Percentiles rank a stretch among this genome's conserved stretches.
Evolutionary conservation across 2,329 filamentous ascomycete genomes (phyloP).

Genomic region (Septoria petroselini): DNA sequence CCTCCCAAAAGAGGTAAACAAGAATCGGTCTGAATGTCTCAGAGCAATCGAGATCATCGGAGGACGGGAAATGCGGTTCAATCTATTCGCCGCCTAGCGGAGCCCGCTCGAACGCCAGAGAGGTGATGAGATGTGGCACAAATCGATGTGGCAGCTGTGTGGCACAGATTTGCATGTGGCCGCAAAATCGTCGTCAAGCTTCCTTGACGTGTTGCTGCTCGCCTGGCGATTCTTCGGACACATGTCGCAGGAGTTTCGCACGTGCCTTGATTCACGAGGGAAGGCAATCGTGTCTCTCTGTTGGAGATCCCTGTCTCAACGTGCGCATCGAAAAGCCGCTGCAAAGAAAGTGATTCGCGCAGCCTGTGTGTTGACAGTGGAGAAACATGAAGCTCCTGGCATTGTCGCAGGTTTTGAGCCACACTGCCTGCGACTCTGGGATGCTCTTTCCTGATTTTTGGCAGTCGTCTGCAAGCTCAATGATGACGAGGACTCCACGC

Average conservation of each 20-base stretch:
- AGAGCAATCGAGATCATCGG: too few relatives aligned
- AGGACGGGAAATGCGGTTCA: too few relatives aligned
- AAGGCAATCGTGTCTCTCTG: neutral
- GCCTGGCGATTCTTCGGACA: too few relatives aligned
- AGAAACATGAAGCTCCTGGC: conserved; percentile 3
- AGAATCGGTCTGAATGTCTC: too few relatives aligned
- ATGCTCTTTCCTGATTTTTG: conserved; percentile 5
- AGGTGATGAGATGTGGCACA: neutral
- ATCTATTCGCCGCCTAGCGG: too few relatives aligned
- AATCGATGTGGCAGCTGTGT: neutral
- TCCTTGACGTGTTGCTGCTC: too few relatives aligned
- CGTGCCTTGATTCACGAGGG: too few relatives aligned
- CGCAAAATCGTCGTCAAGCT: too few relatives aligned
- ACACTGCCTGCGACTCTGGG: neutral
- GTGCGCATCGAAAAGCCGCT: conserved; percentile 2
- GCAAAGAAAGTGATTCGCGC: conserved; percentile 6
- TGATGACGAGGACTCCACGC: conserved; percentile 12
- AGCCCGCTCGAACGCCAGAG: too few relatives aligned
- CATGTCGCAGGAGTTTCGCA: too few relatives aligned
- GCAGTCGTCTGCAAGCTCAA: conserved; percentile 4
- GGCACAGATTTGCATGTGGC: neutral
- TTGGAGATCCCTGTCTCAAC: conserved; percentile 5
- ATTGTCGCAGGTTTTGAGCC: conserved; percentile 6
- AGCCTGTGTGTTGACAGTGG: conserved; percentile 8
- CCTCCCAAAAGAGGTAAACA: too few relatives aligned